These are phyloP conservation scores for Penicillium fimorum DNA, from an alignment of 495 filamentous ascomycete species.

Conservation along the genomic window DNA sequence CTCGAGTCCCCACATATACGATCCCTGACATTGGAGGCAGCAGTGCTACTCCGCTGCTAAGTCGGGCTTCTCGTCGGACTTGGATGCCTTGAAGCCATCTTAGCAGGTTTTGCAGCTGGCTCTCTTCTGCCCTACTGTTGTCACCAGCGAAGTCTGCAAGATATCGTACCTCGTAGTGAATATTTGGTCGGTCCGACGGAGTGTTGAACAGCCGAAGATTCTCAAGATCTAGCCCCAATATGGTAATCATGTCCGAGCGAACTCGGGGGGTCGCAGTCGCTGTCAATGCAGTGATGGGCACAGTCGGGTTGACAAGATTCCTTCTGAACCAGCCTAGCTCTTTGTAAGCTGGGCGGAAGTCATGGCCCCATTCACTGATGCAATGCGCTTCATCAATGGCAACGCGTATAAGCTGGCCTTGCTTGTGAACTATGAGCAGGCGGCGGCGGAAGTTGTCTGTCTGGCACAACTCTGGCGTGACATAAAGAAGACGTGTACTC, in stretches of 20 bases:
- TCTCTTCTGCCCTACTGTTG: conserved; percentile 19
- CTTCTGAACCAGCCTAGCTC: conserved; percentile 83
- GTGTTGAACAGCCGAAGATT: conserved; percentile 74
- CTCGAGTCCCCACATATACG: conserved; percentile 80
- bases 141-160: conserved; percentile 54
- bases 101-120: conserved; percentile 66
- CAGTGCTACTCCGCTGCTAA: conserved; percentile 43
- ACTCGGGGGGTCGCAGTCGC: conserved; percentile 84
- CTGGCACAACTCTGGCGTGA: conserved; percentile 87
- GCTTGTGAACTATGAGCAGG: conserved; percentile 69
- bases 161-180: conserved; percentile 93
- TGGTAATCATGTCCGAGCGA: conserved; percentile 72
- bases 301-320: conserved; percentile 69
- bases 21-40: conserved; percentile 74
- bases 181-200: conserved; percentile 75
- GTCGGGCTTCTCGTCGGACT: conserved; percentile 53
- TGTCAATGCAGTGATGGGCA: conserved; percentile 87
- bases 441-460: conserved; percentile 74
- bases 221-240: conserved; percentile 61
- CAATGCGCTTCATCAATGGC: conserved; percentile 96
- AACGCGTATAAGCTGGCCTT: conserved; percentile 79
- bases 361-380: conserved; percentile 97
- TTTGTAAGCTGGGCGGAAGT: conserved; percentile 92
- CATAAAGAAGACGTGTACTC: conserved; percentile 78
- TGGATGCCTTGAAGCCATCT: conserved; percentile 72